Base-by-base conservation (phyloP, 2,329 filamentous ascomycete genomes). In the Aspergillus amoenus region DNA sequence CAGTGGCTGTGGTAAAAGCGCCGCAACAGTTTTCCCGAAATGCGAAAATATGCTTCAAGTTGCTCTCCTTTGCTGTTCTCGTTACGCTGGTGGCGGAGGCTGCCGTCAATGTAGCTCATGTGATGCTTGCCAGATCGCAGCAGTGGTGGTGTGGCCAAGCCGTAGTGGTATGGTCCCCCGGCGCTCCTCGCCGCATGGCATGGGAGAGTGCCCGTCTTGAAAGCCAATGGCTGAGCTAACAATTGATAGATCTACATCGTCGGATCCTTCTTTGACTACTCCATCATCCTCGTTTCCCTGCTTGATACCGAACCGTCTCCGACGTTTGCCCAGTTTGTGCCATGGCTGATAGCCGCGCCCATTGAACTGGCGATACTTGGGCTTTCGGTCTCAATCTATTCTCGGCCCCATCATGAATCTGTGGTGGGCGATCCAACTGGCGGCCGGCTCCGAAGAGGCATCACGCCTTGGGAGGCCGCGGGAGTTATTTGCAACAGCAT, bases 81-180 rank as follows among this genome's bases (percentile, higher is more conserved):
- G 71, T 89, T 62, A 90, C 89, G 32, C 92, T 96, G 68, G 75
- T 93, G 54, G 89, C 81, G 61, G 92, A 91, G 76, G 88, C 88
- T 50, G 81, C 82, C 52, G 84, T 89, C 66, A 86, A 93, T 71
- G 85, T 94, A 47, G 72, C 85, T 46, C 92, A 94, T 76, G 88
- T 90, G 60, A 81, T 96, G 57, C 78, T 83, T 51, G 78, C 84
- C 59, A 81, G 86, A 61, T 79, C 86, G 43, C 80, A 87, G 60
- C 79, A 83, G 57, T 93, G 89, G 88, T 96, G 91, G 91, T 91
- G 90, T 69, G 90, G 90, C 55, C 85, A 94, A 77, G 82, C 85
- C 64, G 83, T 84, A 55, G 87, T 89, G 77, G 90, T 93, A 85
- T 71, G 88, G 73, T 24, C 24, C 40, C 47, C 51, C 46, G 24